Percentiles rank a stretch among this genome's conserved stretches.
These are phyloP conservation scores for Moricandia arvensis DNA, from an alignment of 345 rosid genomes.

Conservation along the genomic window DNA sequence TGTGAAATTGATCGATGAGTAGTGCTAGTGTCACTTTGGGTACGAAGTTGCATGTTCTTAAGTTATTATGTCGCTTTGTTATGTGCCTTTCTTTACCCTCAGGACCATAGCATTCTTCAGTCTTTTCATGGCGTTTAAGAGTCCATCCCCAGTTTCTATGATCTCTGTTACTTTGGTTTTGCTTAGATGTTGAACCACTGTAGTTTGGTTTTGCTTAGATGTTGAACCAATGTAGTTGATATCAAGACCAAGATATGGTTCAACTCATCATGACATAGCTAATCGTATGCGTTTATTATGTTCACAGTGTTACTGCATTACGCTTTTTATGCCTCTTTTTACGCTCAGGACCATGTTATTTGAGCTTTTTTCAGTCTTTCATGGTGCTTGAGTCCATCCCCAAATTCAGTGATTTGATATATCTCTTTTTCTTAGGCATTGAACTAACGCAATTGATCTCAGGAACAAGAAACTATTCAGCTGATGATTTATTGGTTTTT, in stretches of 20 bases:
- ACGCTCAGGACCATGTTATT: neutral
- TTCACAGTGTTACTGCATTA: neutral
- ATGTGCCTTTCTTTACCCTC: neutral
- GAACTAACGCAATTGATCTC: neutral
- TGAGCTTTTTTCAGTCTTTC: neutral
- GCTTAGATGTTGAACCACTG: too few species aligned
- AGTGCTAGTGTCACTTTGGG: neutral
- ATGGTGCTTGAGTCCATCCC: neutral
- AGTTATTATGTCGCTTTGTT: neutral
- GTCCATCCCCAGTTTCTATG: neutral
- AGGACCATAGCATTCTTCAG: neutral
- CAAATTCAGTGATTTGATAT: neutral
- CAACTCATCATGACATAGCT: neutral
- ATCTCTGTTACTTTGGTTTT: neutral
- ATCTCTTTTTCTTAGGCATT: neutral
- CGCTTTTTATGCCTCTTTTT: too few species aligned
- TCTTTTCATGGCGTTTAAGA: neutral
- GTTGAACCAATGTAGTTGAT: neutral
- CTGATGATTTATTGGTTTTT: neutral
- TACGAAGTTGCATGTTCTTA: neutral
- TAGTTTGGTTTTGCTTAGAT: too few species aligned
- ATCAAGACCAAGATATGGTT: neutral
- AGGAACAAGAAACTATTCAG: neutral
- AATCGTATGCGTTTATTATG: neutral
- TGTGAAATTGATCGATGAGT: slow-evolving; percentile 13